Conservation (phyloP, 495 filamentous ascomycete genomes). For the Cudoniella acicularis region DNA sequence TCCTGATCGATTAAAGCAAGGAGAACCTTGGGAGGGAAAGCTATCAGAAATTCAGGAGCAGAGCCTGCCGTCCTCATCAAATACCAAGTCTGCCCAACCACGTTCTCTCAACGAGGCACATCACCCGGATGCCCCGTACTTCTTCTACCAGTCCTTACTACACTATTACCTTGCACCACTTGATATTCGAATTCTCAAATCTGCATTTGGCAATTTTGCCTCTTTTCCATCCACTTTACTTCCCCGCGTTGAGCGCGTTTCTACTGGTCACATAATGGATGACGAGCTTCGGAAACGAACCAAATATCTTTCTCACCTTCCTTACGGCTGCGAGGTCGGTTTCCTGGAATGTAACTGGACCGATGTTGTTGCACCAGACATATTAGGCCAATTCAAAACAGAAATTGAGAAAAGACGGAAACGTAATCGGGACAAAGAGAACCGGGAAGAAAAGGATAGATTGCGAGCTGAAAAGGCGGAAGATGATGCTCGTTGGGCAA, state of each 20-base stretch:
- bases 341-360: conserved; percentile 98
- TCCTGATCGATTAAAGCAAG: not conserved
- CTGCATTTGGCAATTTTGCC: conserved; percentile 80
- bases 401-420: conserved; percentile 80
- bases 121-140: conserved; percentile 51
- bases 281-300: conserved; percentile 81
- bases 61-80: conserved; percentile 1
- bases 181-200: conserved; percentile 92
- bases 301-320: conserved; percentile 89
- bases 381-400: conserved; percentile 65
- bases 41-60: not conserved
- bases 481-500: conserved; percentile 56
- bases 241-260: conserved; percentile 87
- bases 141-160: conserved; percentile 85
- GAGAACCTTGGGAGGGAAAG: not conserved
- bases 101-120: conserved; percentile 11
- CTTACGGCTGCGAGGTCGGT: conserved; percentile 86
- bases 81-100: not conserved
- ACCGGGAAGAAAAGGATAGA: conserved; percentile 85
- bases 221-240: conserved; percentile 86
- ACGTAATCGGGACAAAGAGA: conserved; percentile 80
- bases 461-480: conserved; percentile 82
- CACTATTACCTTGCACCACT: conserved; percentile 93
- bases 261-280: conserved; percentile 85
- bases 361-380: conserved; percentile 73